Evolutionary conservation across 768 basidiomycete genomes (phyloP).

Genomic region (Amanita subjunquillea): DNA sequence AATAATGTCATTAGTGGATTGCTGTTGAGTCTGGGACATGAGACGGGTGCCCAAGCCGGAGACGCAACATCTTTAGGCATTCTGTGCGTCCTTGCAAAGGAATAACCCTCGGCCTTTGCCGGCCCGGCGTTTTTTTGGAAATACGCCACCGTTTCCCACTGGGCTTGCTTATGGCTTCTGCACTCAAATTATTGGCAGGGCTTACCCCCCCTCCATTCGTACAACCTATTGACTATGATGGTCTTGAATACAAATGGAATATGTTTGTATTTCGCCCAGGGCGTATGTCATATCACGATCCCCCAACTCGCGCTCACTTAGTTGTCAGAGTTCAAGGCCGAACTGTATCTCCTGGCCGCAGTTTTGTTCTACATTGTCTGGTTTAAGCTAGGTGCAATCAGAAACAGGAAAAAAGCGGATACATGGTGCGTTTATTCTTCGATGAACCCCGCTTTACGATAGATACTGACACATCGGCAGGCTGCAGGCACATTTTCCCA

Average conservation of each 20-base stretch:
- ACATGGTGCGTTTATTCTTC: slow-evolving; percentile 43
- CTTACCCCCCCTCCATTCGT: slow-evolving; percentile 52
- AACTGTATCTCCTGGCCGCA: slow-evolving; percentile 43
- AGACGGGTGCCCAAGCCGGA: neutral
- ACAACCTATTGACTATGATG: slow-evolving; percentile 54
- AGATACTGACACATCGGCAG: slow-evolving; percentile 25
- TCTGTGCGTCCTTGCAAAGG: neutral
- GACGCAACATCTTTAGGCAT: neutral
- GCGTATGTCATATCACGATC: slow-evolving; percentile 27
- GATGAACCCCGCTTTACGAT: slow-evolving; percentile 7
- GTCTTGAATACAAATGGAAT: slow-evolving; percentile 65
- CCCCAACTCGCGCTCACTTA: neutral
- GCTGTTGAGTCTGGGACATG: slow-evolving; percentile 5
- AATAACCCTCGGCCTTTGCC: slow-evolving; percentile 2
- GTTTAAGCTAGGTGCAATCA: slow-evolving; percentile 48
- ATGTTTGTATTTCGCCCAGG: slow-evolving; percentile 76
- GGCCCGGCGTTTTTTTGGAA: neutral
- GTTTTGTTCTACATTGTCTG: slow-evolving; percentile 47
- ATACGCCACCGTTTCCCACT: neutral
- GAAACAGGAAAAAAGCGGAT: slow-evolving; percentile 51
- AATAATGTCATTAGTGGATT: neutral
- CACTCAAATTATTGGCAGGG: slow-evolving; percentile 22
- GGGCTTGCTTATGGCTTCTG: slow-evolving; percentile 14
- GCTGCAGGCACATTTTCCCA: slow-evolving; percentile 44
- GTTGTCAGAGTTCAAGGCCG: slow-evolving; percentile 49